Evolutionary conservation across 805 yeast species (phyloP).

Genomic region (Kazachstania psychrophila): DNA sequence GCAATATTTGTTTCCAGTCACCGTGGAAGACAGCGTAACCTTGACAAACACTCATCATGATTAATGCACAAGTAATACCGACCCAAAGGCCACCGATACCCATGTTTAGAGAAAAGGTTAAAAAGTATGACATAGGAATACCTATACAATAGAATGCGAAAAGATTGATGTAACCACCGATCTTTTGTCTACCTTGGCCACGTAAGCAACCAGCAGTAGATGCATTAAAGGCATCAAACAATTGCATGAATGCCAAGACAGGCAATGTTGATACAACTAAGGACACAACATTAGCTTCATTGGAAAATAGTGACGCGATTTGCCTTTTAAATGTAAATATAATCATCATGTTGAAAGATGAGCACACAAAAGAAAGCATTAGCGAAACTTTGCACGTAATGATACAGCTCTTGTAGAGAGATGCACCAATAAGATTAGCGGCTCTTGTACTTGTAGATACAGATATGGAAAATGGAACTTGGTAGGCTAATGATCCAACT

Average conservation of each 20-base stretch:
- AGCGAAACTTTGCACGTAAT: slow-evolving; percentile 39
- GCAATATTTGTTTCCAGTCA: slow-evolving; percentile 24
- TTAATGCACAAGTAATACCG: slow-evolving; percentile 33
- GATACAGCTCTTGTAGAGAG: slow-evolving; percentile 35
- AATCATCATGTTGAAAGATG: slow-evolving; percentile 37
- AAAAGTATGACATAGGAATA: slow-evolving; percentile 47
- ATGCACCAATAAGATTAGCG: slow-evolving; percentile 70
- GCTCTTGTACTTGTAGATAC: slow-evolving; percentile 70
- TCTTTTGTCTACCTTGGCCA: slow-evolving; percentile 55
- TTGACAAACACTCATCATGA: slow-evolving; percentile 29
- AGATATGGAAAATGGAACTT: slow-evolving; percentile 66
- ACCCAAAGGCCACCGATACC: slow-evolving; percentile 57
- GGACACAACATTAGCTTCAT: slow-evolving; percentile 47
- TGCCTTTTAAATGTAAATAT: slow-evolving; percentile 35
- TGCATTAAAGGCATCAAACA: slow-evolving; percentile 60
- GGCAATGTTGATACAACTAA: slow-evolving; percentile 47
- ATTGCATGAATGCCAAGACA: slow-evolving; percentile 58
- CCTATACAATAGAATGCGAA: slow-evolving; percentile 42
- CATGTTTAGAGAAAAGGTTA: slow-evolving; percentile 43
- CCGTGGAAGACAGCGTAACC: slow-evolving; percentile 29
- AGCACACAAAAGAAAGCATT: slow-evolving; percentile 33
- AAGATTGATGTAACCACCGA: slow-evolving; percentile 31
- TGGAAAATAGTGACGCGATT: slow-evolving; percentile 49
- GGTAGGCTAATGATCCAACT: slow-evolving; percentile 58
- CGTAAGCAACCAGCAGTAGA: slow-evolving; percentile 68